Conservation (phyloP, 495 filamentous ascomycete species). For the Letharia columbiana region DNA sequence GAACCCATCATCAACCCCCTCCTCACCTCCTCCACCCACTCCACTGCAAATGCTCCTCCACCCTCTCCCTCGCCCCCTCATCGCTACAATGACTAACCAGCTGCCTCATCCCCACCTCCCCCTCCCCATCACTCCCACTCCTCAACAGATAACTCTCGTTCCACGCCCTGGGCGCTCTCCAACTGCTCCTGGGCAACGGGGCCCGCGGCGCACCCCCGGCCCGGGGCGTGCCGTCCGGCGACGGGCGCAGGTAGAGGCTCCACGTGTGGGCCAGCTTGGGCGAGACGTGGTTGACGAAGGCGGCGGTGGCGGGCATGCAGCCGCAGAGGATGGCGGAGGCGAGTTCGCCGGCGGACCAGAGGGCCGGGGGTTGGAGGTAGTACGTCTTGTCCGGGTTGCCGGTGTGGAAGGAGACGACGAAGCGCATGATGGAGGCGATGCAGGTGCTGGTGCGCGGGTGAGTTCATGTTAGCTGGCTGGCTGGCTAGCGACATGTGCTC, state of each 20-base stretch:
- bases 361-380: slow-evolving; percentile 8
- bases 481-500: too few relatives aligned
- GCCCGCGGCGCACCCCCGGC: not conserved
- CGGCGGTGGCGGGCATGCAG: slow-evolving; percentile 11
- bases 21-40: slow-evolving; percentile 5
- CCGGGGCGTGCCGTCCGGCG: too few relatives aligned
- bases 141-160: not conserved
- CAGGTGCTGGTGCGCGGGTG: not conserved
- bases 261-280: not conserved
- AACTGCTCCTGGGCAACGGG: not conserved
- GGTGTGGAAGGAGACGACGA: slow-evolving; percentile 8
- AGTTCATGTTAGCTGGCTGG: too few relatives aligned
- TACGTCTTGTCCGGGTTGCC: slow-evolving; percentile 2
- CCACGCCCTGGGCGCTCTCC: not conserved
- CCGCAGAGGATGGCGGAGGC: slow-evolving; percentile 5
- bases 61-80: slow-evolving; percentile 1
- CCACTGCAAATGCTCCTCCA: slow-evolving; percentile 1
- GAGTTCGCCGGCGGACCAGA: slow-evolving; percentile 9
- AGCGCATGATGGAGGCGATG: slow-evolving; percentile 5
- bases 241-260: not conserved
- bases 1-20: not conserved
- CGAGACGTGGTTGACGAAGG: slow-evolving; percentile 1
- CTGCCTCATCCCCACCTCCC: not conserved
- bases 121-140: not conserved
- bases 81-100: not conserved